phyloP scores from a whole-genome alignment of 805 yeast genomes.

The Metschnikowia colocasiae region DNA sequence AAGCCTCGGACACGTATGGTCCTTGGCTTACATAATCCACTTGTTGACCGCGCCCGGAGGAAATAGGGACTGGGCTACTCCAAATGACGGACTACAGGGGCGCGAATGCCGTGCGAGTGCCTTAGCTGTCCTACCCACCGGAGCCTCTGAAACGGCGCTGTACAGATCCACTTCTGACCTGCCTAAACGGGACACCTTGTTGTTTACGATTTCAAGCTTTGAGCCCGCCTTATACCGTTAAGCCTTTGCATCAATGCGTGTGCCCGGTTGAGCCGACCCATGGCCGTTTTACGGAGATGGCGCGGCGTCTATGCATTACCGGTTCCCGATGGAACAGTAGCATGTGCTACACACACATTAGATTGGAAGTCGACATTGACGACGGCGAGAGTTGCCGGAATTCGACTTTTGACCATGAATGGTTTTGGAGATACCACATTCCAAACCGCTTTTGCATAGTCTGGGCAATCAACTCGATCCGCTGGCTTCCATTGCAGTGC shows the following conservation, averaged over 20 bases:
- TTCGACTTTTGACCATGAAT: too few relatives aligned
- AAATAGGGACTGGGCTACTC: conserved; percentile 1
- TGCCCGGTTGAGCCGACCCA: background rate
- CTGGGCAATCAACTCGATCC: too few relatives aligned
- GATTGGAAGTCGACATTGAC: too few relatives aligned
- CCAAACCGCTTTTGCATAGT: too few relatives aligned
- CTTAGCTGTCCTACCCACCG: background rate
- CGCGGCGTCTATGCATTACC: conserved; percentile 2
- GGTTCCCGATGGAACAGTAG: background rate
- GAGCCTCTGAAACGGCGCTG: too few relatives aligned
- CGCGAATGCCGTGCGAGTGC: conserved; percentile 5
- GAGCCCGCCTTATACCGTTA: background rate
- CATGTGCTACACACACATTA: background rate
- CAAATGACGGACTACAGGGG: conserved; percentile 1
- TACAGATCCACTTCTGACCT: too few relatives aligned
- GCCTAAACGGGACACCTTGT: too few relatives aligned
- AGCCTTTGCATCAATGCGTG: background rate
- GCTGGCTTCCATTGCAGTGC: background rate
- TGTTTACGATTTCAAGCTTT: background rate
- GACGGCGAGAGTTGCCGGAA: too few relatives aligned
- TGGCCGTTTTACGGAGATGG: conserved; percentile 5
- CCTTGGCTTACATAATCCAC: conserved; percentile 21
- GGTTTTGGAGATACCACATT: too few relatives aligned
- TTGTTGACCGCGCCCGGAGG: conserved; percentile 6
- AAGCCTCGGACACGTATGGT: conserved; percentile 23